These are phyloP conservation scores for Simplicillium aogashimaense DNA, from an alignment of 2,329 filamentous ascomycete genomes.

Conservation along the genomic window DNA sequence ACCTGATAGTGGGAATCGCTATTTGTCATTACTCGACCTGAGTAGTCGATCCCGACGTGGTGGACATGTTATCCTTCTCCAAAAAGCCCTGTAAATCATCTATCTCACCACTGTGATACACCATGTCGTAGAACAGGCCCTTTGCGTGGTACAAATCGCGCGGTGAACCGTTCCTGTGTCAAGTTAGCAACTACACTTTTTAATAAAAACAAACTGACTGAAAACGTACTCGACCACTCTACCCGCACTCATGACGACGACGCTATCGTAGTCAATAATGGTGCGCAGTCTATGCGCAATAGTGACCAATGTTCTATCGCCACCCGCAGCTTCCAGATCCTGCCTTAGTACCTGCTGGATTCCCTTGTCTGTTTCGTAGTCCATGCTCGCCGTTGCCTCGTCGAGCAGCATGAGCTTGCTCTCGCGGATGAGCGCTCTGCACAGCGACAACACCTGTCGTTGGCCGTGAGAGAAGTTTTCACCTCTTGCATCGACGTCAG, in stretches of 20 bases:
- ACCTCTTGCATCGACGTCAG: slow-evolving; percentile 39
- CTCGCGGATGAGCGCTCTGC: slow-evolving; percentile 42
- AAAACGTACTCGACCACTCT: slow-evolving; percentile 39
- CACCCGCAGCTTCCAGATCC: slow-evolving; percentile 33
- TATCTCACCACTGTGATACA: slow-evolving; percentile 43
- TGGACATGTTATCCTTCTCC: slow-evolving; percentile 7
- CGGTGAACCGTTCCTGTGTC: slow-evolving; percentile 31
- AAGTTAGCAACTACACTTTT: slow-evolving; percentile 9
- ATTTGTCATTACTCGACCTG: slow-evolving; percentile 7
- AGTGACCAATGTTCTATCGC: slow-evolving; percentile 43
- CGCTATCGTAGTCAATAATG: slow-evolving; percentile 49
- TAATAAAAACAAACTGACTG: background rate
- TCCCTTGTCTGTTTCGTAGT: slow-evolving; percentile 45
- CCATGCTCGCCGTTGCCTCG: slow-evolving; percentile 50
- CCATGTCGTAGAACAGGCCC: slow-evolving; percentile 44
- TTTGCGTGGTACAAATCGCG: slow-evolving; percentile 31
- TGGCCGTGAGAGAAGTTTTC: slow-evolving; percentile 49
- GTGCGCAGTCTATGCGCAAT: slow-evolving; percentile 49
- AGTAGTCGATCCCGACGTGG: slow-evolving; percentile 3
- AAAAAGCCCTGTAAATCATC: slow-evolving; percentile 30
- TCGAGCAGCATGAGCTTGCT: slow-evolving; percentile 47
- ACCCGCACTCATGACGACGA: slow-evolving; percentile 47
- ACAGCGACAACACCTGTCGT: slow-evolving; percentile 47
- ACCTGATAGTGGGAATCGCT: too few species aligned
- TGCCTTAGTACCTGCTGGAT: slow-evolving; percentile 43